Evolutionary conservation across 176 grass and related monocot genomes (phyloP), one percentile per base, ranked within the genome.

Genomic region (Olyra latifolia): DNA sequence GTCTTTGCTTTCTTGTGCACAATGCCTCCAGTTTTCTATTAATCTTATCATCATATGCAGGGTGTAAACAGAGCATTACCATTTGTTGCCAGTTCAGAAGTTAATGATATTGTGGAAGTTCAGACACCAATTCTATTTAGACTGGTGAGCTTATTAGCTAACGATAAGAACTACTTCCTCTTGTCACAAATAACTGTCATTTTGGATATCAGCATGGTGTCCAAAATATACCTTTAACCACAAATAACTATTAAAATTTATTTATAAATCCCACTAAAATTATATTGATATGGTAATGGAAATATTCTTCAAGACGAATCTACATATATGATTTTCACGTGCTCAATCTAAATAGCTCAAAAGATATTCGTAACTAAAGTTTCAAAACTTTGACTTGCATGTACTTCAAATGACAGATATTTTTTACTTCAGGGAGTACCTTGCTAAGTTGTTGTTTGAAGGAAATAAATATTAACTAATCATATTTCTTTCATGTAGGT

Each of bases 61-160:
- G 95, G 95, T 30, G 90, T 92, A 61, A 98, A 98, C 82, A 92
- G 95, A 87, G 95, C 95, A 82, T 91, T 98, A 87, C 95, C 95
- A 62, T 98, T 83, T 85, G 90, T 98, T 66, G 91, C 95, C 35
- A 94, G 92, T 49, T 89, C 93, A 54, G 95, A 98, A 92, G 90
- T 93, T 68, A 90, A 98, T 89, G 90, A 90, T 91, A 91, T 98
- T 75, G 83, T 98, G 60, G 95, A 98, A 76, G 83, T 91, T 80
- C 95, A 94, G 78, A 93, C 92, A 64, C 92, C 95, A 39, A 76
- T 93, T 79, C 92, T 98, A 64, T 94, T 94, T 52, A 92, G 83
- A 98, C 88, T 98, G 88, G 95, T 98, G 79, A 88, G 85, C 65
- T 82, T 76, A 53, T 62, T 59, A 56, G 85, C 44, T 74, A 75